Conservation (phyloP, 768 basidiomycete genomes). For the Phylloporus sp. region DNA sequence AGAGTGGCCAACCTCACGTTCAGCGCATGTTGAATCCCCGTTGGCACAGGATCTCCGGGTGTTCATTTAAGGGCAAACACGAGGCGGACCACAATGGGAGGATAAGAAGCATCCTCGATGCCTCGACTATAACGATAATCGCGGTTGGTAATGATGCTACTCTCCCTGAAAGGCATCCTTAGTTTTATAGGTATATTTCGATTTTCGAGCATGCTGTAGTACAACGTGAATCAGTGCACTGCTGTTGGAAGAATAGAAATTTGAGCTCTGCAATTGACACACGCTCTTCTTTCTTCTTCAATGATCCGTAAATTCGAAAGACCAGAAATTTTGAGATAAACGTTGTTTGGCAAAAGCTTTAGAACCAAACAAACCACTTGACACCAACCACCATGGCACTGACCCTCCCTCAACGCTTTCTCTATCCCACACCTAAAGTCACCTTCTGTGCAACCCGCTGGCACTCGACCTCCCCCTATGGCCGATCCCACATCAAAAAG, state of each 20-base stretch:
- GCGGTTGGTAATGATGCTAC: too few species aligned
- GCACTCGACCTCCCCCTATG: slow-evolving; percentile 76
- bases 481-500: slow-evolving; percentile 80
- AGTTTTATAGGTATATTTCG: too few species aligned
- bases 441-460: slow-evolving; percentile 30
- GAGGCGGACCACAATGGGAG: not conserved
- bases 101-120: too few species aligned
- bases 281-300: too few species aligned
- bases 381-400: slow-evolving; percentile 11
- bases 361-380: slow-evolving; percentile 15
- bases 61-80: not conserved
- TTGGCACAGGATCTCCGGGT: not conserved
- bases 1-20: not conserved
- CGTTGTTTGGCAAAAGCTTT: slow-evolving; percentile 23
- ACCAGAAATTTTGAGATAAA: too few species aligned
- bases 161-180: too few species aligned
- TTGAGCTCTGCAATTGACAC: too few species aligned
- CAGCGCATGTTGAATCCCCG: not conserved
- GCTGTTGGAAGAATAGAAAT: too few species aligned
- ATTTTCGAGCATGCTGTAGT: too few species aligned
- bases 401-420: slow-evolving; percentile 10
- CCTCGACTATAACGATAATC: too few species aligned
- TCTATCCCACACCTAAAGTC: not conserved
- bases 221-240: too few species aligned
- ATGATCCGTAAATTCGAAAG: too few species aligned